Conservation (phyloP, 2,329 filamentous ascomycete species). For the Fusarium piperis region DNA sequence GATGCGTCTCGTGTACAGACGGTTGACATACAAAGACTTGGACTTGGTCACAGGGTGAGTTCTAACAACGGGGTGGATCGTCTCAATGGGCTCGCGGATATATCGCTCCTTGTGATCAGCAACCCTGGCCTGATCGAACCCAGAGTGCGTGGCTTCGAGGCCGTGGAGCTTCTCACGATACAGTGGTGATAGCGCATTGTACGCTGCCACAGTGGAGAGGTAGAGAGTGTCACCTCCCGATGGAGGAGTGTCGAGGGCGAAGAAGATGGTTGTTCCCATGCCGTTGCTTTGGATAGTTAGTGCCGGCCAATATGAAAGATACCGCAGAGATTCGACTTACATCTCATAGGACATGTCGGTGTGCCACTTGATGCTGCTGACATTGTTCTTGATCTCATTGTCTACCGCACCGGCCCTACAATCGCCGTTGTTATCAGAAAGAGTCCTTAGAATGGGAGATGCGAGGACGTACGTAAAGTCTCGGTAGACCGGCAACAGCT, state of each 20-base stretch:
- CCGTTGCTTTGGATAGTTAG: neutral
- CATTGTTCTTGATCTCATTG: constrained; percentile 19
- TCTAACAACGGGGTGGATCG: neutral
- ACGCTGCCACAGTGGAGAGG: neutral
- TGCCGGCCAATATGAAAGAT: neutral
- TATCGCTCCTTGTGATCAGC: constrained; percentile 1
- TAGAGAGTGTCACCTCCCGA: constrained; percentile 1
- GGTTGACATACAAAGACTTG: constrained; percentile 4
- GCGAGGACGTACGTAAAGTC: constrained; percentile 4
- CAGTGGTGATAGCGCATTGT: neutral
- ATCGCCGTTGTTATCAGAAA: neutral
- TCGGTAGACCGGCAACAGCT: neutral
- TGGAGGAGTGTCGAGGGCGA: neutral
- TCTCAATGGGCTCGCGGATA: neutral
- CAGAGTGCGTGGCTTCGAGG: constrained; percentile 3
- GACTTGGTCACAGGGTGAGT: constrained; percentile 1
- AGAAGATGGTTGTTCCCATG: neutral
- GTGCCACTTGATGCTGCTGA: constrained; percentile 6
- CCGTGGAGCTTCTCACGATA: constrained; percentile 1
- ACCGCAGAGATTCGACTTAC: neutral
- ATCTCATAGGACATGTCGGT: constrained; percentile 6
- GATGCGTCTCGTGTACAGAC: neutral
- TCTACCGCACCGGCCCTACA: constrained; percentile 10
- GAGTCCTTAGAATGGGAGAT: neutral
- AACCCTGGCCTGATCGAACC: neutral